These are phyloP conservation scores for Cucumis hystrix DNA, from an alignment of 306 rosid species.

Conservation along the genomic window DNA sequence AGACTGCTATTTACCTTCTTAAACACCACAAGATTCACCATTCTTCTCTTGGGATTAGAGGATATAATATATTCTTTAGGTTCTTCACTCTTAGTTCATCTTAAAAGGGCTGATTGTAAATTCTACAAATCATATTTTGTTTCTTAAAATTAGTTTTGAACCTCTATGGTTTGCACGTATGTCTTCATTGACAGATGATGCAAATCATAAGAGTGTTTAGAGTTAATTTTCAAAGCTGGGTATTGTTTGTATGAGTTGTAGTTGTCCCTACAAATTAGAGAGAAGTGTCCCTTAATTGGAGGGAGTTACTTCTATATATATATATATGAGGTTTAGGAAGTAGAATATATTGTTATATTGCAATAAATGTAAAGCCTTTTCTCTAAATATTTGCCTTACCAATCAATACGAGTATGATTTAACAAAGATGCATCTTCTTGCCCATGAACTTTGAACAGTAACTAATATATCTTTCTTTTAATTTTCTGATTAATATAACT, in stretches of 20 bases:
- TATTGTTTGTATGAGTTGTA: not conserved
- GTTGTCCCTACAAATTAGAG: not conserved
- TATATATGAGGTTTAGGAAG: not conserved
- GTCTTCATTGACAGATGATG: not conserved
- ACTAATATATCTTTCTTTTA: no score
- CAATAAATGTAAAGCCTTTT: not conserved
- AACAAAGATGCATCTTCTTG: no score
- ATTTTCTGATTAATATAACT: no score
- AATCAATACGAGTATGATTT: no score
- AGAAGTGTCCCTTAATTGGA: not conserved
- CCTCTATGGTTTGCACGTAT: not conserved
- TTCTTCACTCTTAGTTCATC: not conserved
- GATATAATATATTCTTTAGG: not conserved
- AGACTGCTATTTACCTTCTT: constrained; percentile 16
- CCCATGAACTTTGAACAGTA: no score
- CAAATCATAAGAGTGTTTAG: not conserved
- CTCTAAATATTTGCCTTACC: not conserved
- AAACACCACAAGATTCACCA: not conserved
- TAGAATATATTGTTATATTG: not conserved
- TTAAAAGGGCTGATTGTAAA: not conserved
- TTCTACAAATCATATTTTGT: not conserved
- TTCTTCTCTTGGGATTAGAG: not conserved
- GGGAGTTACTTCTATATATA: not conserved
- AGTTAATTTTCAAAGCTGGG: not conserved
- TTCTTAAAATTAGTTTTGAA: not conserved